Percentiles rank a stretch among this genome's conserved stretches.
Conservation (phyloP, 805 yeast species). For the Saturnispora galanensis region DNA sequence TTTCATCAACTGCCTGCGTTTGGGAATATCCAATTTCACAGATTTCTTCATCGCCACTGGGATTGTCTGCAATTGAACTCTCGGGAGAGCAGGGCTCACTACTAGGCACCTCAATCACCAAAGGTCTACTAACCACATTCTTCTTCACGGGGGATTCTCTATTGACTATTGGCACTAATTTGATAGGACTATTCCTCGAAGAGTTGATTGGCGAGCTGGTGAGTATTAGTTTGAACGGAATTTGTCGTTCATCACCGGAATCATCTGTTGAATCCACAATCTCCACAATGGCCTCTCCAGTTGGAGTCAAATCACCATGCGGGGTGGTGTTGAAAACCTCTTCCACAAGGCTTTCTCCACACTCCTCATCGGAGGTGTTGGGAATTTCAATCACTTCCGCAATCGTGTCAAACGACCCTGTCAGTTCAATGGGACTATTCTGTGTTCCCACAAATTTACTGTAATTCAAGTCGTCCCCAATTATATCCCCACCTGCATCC, state of each 20-base stretch:
- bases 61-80: conserved; percentile 1
- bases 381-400: conserved; percentile 6
- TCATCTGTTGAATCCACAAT: conserved; percentile 7
- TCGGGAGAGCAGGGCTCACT: neutral
- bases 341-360: neutral
- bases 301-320: no score
- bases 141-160: neutral
- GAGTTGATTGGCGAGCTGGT: conserved; percentile 10
- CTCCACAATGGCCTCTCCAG: conserved; percentile 3
- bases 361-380: conserved; percentile 7
- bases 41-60: conserved; percentile 25
- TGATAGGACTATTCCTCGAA: neutral
- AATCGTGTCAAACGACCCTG: neutral
- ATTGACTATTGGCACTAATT: neutral
- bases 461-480: neutral
- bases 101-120: conserved; percentile 3
- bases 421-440: conserved; percentile 7
- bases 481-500: conserved; percentile 7
- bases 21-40: conserved; percentile 9
- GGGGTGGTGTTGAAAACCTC: no score
- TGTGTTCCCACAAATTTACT: conserved; percentile 7
- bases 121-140: neutral
- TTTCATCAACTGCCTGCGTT: conserved; percentile 18
- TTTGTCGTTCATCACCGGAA: neutral
- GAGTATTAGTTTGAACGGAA: neutral